Evolutionary conservation across 768 basidiomycete species (phyloP).

Genomic region (Leccinum disarticulatum): DNA sequence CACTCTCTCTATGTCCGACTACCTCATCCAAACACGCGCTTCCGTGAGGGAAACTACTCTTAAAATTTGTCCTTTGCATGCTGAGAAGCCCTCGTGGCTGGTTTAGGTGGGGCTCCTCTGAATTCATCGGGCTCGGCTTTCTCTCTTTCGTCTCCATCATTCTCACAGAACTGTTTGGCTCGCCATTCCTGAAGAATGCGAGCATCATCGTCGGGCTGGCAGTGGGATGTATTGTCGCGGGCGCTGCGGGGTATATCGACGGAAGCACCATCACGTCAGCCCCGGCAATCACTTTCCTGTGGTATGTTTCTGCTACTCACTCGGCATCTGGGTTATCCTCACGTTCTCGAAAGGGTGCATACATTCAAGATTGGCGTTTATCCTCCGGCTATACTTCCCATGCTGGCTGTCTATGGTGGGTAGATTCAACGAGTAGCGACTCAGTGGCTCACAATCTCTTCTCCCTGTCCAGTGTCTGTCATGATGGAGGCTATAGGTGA

Average conservation of each 20-base stretch:
- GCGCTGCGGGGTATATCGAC: constrained; percentile 77
- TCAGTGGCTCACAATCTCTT: not conserved
- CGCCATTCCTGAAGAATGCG: constrained; percentile 81
- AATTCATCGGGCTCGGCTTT: constrained; percentile 88
- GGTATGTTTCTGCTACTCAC: constrained; percentile 36
- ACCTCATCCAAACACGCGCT: constrained; percentile 69
- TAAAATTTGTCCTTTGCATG: not conserved
- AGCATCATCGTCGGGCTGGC: constrained; percentile 73
- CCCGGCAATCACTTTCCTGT: constrained; percentile 80
- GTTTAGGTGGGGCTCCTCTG: constrained; percentile 71
- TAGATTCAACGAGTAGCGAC: constrained; percentile 14
- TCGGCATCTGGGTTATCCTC: not conserved
- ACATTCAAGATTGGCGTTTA: constrained; percentile 78
- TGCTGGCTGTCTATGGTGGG: constrained; percentile 61
- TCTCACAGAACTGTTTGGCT: constrained; percentile 78
- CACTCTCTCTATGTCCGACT: constrained; percentile 72
- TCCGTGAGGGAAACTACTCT: constrained; percentile 41
- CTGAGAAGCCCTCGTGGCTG: not conserved
- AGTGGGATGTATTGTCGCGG: constrained; percentile 80
- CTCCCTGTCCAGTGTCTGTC: constrained; percentile 49
- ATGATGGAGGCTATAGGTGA: constrained; percentile 88
- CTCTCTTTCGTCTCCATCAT: constrained; percentile 76
- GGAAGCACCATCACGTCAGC: constrained; percentile 60
- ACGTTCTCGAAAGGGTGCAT: constrained; percentile 51
- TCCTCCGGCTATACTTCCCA: constrained; percentile 62